phyloP scores from a whole-genome alignment of 2,329 filamentous ascomycete genomes.

The Alternaria arborescens region DNA sequence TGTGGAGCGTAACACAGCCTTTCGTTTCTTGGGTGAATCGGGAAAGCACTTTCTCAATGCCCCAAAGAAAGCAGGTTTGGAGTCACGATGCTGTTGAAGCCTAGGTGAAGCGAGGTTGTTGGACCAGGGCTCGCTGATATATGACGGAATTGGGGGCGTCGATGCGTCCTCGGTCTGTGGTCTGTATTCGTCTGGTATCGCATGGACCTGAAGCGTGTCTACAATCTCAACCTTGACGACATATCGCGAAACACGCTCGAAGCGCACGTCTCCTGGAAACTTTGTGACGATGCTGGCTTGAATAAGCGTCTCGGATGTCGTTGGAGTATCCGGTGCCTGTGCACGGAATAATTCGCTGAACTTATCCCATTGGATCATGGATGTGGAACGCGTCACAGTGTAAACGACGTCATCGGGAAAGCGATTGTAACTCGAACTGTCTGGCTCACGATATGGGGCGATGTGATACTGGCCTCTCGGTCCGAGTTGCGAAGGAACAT shows the following conservation, averaged over 20 bases:
- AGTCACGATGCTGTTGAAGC: background rate
- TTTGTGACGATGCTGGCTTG: constrained; percentile 21
- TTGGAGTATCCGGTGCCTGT: constrained; percentile 17
- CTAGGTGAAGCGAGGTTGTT: background rate
- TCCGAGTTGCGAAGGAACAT: constrained; percentile 18
- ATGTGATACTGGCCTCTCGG: constrained; percentile 34
- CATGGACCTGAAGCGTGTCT: background rate
- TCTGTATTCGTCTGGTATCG: background rate
- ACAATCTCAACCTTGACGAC: constrained; percentile 29
- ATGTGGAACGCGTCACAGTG: constrained; percentile 14
- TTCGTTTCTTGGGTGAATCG: constrained; percentile 18
- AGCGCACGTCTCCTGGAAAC: constrained; percentile 40
- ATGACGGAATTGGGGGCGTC: constrained; percentile 4
- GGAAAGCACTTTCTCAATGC: background rate
- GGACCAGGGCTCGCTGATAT: constrained; percentile 2
- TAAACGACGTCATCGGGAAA: constrained; percentile 20
- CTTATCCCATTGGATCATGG: constrained; percentile 32
- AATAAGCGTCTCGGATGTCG: constrained; percentile 23
- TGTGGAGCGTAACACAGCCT: constrained; percentile 3
- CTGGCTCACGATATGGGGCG: constrained; percentile 15
- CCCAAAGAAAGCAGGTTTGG: background rate
- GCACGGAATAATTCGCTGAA: constrained; percentile 30
- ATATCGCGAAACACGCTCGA: constrained; percentile 43
- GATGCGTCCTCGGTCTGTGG: background rate
- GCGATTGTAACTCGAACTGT: background rate